Evolutionary conservation across 352 stramenopile species (phyloP).

Genomic region (Thraustotheca clavata): DNA sequence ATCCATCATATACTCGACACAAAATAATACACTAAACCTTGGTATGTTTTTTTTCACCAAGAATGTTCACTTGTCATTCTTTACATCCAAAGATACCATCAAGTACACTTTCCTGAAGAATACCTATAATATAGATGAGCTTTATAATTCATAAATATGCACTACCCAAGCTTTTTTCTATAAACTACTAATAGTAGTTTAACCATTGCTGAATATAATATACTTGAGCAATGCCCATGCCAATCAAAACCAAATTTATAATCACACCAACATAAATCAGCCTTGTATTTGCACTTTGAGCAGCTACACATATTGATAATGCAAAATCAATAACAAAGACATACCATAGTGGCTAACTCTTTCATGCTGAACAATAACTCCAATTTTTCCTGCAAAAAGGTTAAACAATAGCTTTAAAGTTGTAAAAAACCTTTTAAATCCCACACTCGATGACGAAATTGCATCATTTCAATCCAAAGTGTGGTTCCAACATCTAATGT

Average conservation of each 20-base stretch:
- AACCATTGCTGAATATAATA: not conserved
- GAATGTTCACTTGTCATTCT: too few species aligned
- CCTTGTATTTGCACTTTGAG: not conserved
- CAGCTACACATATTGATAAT: not conserved
- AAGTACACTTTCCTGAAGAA: too few species aligned
- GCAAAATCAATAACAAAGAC: not conserved
- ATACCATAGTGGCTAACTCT: not conserved
- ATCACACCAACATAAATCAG: not conserved
- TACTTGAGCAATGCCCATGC: not conserved
- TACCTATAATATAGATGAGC: too few species aligned
- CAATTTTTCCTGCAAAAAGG: not conserved
- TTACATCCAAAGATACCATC: too few species aligned
- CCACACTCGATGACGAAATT: not conserved
- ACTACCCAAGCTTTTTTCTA: too few species aligned
- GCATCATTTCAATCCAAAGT: slow-evolving; percentile 2
- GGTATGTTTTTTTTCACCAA: too few species aligned
- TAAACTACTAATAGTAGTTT: not conserved
- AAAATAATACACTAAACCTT: too few species aligned
- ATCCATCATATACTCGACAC: too few species aligned
- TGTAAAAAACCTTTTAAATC: not conserved
- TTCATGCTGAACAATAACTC: not conserved
- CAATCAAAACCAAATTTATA: not conserved
- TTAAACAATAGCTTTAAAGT: not conserved
- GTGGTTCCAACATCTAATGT: not conserved
- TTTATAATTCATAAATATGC: too few species aligned